Percentiles rank a stretch among this genome's conserved stretches.
Evolutionary conservation across 2,329 filamentous ascomycete species (phyloP).

Genomic region (Didymella pinodella): DNA sequence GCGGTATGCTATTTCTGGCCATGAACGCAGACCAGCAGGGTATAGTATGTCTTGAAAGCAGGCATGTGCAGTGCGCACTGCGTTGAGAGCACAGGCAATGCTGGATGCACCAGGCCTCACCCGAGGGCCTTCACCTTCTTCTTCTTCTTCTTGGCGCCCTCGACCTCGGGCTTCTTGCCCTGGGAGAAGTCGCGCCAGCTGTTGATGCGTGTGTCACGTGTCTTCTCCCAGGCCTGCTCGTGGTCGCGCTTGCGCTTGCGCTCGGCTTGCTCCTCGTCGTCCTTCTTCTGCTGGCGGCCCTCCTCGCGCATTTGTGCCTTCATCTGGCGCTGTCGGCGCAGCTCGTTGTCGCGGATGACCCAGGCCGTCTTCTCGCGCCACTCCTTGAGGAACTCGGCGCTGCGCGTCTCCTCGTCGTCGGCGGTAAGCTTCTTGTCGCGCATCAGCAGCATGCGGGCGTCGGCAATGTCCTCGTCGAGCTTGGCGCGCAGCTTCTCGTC

Average conservation of each 20-base stretch:
- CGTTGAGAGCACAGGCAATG: not conserved
- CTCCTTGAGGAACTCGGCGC: constrained; percentile 79
- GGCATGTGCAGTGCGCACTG: not conserved
- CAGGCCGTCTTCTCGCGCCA: constrained; percentile 91
- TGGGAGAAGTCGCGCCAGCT: constrained; percentile 95
- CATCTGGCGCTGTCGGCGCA: constrained; percentile 80
- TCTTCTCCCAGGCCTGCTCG: constrained; percentile 95
- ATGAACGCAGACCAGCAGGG: not conserved
- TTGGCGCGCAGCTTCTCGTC: constrained; percentile 90
- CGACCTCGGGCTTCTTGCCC: constrained; percentile 59
- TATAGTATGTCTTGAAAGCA: not conserved
- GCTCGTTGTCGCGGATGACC: constrained; percentile 92
- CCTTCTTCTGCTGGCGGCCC: constrained; percentile 83
- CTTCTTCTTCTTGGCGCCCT: constrained; percentile 56
- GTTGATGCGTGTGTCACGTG: constrained; percentile 86
- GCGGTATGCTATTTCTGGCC: constrained; percentile 2
- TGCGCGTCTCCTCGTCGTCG: constrained; percentile 86
- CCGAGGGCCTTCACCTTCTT: constrained; percentile 63
- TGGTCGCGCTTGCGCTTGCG: constrained; percentile 74
- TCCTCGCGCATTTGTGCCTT: constrained; percentile 98
- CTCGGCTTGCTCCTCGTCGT: constrained; percentile 81
- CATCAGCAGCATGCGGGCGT: constrained; percentile 93
- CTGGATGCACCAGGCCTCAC: constrained; percentile 35
- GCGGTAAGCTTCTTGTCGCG: constrained; percentile 92
- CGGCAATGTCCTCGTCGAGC: constrained; percentile 93